Evolutionary conservation across 2,329 filamentous ascomycete species (phyloP).

Genomic region (Xylariomycetidae sp.): DNA sequence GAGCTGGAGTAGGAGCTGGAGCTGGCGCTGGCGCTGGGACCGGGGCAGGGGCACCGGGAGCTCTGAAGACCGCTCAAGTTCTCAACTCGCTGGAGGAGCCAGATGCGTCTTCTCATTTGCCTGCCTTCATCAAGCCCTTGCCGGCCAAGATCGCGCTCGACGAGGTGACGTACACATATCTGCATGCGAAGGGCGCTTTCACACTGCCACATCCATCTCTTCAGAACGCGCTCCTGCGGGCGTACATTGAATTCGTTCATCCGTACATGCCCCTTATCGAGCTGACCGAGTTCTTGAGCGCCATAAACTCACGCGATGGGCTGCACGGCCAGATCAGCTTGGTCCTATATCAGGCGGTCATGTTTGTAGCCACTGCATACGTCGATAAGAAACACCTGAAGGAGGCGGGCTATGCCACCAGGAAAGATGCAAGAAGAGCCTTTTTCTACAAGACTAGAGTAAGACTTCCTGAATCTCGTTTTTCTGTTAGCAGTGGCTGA

Average conservation of each 20-base stretch:
- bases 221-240: constrained; percentile 75
- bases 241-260: constrained; percentile 85
- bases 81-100: constrained; percentile 44
- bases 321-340: constrained; percentile 71
- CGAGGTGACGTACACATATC: constrained; percentile 78
- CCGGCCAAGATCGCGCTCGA: constrained; percentile 72
- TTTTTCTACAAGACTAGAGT: constrained; percentile 88
- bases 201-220: constrained; percentile 66
- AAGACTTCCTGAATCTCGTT: too few species aligned
- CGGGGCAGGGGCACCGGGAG: too few species aligned
- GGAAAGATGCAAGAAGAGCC: constrained; percentile 78
- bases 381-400: constrained; percentile 74
- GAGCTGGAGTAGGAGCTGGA: too few species aligned
- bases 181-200: constrained; percentile 79
- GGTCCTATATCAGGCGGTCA: constrained; percentile 86
- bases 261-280: constrained; percentile 90
- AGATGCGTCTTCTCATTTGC: constrained; percentile 47
- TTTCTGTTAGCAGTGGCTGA: too few species aligned
- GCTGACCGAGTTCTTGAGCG: constrained; percentile 53
- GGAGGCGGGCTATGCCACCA: constrained; percentile 69
- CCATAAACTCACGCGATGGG: constrained; percentile 64
- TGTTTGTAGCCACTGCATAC: constrained; percentile 89
- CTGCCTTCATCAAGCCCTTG: constrained; percentile 72
- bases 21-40: too few species aligned
- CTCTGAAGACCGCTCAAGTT: constrained; percentile 37